phyloP scores from a whole-genome alignment of 2,329 filamentous ascomycete genomes.

The Pestalotiopsis sp. region DNA sequence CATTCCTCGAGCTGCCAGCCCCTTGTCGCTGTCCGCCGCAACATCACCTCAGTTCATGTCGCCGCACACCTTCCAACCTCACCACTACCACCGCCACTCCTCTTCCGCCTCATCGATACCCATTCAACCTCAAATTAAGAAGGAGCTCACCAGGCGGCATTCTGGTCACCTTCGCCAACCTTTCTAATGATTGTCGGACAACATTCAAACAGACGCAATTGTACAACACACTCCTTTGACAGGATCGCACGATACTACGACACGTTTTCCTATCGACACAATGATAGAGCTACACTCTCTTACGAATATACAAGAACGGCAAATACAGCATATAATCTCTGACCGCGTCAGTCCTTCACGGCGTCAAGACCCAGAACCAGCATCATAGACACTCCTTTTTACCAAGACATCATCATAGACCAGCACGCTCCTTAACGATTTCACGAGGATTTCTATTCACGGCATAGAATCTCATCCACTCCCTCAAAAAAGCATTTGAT shows the following conservation, averaged over 20 bases:
- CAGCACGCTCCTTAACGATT: slow-evolving; percentile 34
- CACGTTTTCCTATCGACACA: slow-evolving; percentile 37
- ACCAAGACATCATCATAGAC: slow-evolving; percentile 33
- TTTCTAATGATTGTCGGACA: slow-evolving; percentile 24
- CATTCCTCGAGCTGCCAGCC: slow-evolving; percentile 39
- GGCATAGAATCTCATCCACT: slow-evolving; percentile 39
- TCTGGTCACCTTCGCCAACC: slow-evolving; percentile 8
- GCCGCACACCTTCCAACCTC: slow-evolving; percentile 32
- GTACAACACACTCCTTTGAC: slow-evolving; percentile 38
- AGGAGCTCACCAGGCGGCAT: slow-evolving; percentile 27
- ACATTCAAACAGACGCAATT: slow-evolving; percentile 35
- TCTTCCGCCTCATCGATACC: slow-evolving; percentile 36
- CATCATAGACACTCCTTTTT: slow-evolving; percentile 48
- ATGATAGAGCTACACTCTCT: slow-evolving; percentile 36
- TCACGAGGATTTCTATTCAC: slow-evolving; percentile 37
- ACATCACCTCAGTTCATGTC: slow-evolving; percentile 36
- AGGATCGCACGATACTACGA: slow-evolving; percentile 31
- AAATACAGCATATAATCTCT: slow-evolving; percentile 32
- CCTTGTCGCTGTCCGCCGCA: slow-evolving; percentile 32
- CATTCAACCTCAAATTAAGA: slow-evolving; percentile 38
- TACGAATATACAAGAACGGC: slow-evolving; percentile 15
- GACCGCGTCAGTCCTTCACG: slow-evolving; percentile 38
- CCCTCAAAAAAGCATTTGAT: slow-evolving; percentile 35
- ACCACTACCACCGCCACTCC: slow-evolving; percentile 33
- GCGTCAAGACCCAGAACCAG: slow-evolving; percentile 36